Conservation (phyloP, 2,329 filamentous ascomycete genomes). For the Aurifilum marmelostoma region DNA sequence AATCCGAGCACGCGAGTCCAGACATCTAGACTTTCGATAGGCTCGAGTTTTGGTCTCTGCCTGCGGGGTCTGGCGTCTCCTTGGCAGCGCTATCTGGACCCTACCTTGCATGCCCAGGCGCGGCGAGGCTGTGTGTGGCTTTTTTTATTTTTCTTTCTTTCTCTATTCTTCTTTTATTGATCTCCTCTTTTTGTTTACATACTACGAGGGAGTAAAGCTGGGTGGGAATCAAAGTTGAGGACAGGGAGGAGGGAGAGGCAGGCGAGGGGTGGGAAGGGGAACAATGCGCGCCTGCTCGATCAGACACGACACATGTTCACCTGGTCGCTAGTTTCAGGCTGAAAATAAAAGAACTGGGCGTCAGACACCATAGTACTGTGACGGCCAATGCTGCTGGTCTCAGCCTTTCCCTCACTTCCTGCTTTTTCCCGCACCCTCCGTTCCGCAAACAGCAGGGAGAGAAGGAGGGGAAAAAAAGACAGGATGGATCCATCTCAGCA, state of each 20-base stretch:
- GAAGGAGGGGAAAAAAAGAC: too few relatives aligned
- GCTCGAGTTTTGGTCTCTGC: background rate
- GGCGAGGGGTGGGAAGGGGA: too few relatives aligned
- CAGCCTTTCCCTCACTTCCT: background rate
- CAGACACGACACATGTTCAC: constrained; percentile 1
- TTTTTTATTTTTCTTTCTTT: background rate
- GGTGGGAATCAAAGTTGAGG: background rate
- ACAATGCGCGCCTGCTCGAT: background rate
- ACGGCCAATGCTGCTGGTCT: too few relatives aligned
- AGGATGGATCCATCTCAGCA: too few relatives aligned
- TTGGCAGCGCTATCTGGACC: background rate
- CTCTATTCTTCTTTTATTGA: too few relatives aligned
- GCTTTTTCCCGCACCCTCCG: too few relatives aligned
- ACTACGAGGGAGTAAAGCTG: background rate
- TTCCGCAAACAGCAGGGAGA: background rate
- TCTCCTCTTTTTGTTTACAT: background rate
- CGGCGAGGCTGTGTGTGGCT: background rate
- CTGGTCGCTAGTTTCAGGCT: background rate
- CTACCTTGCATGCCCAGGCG: background rate
- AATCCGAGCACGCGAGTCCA: too few relatives aligned
- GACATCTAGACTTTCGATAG: background rate
- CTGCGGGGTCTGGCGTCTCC: constrained; percentile 3
- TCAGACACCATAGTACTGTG: too few relatives aligned
- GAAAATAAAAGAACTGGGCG: background rate
- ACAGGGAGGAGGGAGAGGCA: background rate